A percentile compares a stretch with the other conserved stretches of the same genome.
These are phyloP conservation scores for Hansenula sp. DNA, from an alignment of 1,139 yeast genomes.

Conservation along the genomic window DNA sequence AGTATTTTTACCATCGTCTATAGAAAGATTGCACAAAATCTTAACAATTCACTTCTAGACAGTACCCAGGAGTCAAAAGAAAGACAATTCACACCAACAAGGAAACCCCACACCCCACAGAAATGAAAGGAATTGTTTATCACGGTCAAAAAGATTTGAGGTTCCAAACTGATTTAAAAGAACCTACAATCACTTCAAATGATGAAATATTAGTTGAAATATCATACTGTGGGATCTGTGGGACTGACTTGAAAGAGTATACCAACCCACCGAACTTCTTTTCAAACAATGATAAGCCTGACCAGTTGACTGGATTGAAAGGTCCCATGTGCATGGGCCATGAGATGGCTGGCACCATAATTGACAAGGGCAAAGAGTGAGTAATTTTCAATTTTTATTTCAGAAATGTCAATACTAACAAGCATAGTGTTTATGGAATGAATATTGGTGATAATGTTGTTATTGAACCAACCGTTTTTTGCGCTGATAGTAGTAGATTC, in stretches of 20 bases:
- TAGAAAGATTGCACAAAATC: not conserved
- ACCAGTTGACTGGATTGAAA: slow-evolving; percentile 29
- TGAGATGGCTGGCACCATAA: slow-evolving; percentile 42
- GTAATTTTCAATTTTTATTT: not conserved
- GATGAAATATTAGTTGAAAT: slow-evolving; percentile 43
- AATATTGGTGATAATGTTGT: slow-evolving; percentile 40
- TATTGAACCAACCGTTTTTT: slow-evolving; percentile 51
- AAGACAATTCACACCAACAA: not conserved
- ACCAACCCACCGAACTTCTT: slow-evolving; percentile 46
- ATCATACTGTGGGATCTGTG: slow-evolving; percentile 49
- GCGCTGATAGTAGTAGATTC: slow-evolving; percentile 34
- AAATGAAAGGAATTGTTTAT: slow-evolving; percentile 43
- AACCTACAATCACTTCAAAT: slow-evolving; percentile 32
- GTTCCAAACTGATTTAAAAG: slow-evolving; percentile 30
- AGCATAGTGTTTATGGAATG: slow-evolving; percentile 25
- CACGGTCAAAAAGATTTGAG: slow-evolving; percentile 38
- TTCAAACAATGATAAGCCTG: slow-evolving; percentile 26
- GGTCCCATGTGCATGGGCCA: slow-evolving; percentile 51
- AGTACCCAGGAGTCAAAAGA: too few relatives aligned
- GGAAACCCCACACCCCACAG: not conserved
- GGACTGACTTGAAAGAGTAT: slow-evolving; percentile 46
- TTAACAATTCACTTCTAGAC: too few relatives aligned
- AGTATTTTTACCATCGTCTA: too few relatives aligned
- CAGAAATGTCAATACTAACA: not conserved
- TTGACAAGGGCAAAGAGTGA: slow-evolving; percentile 28